Evolutionary conservation across 345 rosid genomes (phyloP).

Genomic region (Brassica juncea): DNA sequence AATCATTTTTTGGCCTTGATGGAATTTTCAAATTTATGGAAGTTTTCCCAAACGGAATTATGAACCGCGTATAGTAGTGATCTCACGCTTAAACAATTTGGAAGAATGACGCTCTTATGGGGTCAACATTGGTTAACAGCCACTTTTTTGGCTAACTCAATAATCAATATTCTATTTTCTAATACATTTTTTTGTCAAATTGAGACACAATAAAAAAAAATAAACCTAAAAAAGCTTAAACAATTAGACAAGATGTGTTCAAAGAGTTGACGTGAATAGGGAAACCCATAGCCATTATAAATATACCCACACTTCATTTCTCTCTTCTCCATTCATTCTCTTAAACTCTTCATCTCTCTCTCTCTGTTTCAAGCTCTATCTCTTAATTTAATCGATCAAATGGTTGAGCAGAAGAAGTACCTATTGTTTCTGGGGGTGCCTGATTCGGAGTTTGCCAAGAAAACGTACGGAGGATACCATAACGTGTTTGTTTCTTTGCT

Average conservation of each 20-base stretch:
- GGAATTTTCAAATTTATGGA: neutral
- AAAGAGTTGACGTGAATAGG: slow-evolving; percentile 8
- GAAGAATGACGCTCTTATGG: neutral
- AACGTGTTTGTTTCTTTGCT: slow-evolving; percentile 66
- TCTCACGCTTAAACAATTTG: neutral
- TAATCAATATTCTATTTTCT: neutral
- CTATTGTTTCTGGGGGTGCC: slow-evolving; percentile 59
- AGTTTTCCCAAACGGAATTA: neutral
- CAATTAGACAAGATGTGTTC: neutral
- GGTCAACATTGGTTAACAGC: slow-evolving; percentile 15
- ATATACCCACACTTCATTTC: slow-evolving; percentile 2
- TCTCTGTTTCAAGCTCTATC: neutral
- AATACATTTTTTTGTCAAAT: neutral
- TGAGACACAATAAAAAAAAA: neutral
- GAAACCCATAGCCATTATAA: slow-evolving; percentile 17
- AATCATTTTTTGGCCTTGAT: neutral
- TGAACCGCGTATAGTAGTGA: neutral
- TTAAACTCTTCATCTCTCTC: neutral
- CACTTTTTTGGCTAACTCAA: neutral
- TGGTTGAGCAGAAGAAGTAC: slow-evolving; percentile 46
- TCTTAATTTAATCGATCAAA: neutral
- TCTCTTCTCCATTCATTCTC: slow-evolving; percentile 14
- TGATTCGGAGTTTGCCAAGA: slow-evolving; percentile 73
- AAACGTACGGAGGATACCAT: slow-evolving; percentile 75
- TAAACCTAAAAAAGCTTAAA: neutral